phyloP scores from a whole-genome alignment of 202 grass and related monocot genomes.

The Brachypodium distachyon region DNA sequence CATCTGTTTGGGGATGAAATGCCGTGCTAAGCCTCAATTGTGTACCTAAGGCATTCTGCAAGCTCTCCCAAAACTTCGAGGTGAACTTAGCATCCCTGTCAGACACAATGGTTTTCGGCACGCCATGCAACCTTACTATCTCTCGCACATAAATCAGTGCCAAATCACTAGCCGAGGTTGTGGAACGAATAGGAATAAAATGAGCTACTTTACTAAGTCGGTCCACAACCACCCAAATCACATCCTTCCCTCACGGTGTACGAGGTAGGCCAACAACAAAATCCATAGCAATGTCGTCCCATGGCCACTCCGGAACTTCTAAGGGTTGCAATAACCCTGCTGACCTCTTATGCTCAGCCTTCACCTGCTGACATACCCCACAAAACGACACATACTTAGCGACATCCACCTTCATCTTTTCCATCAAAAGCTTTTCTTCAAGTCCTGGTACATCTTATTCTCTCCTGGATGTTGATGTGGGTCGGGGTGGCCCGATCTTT shows the following conservation, averaged over 20 bases:
- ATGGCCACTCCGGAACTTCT: neutral
- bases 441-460: neutral
- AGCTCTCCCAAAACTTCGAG: neutral
- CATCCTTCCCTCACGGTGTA: neutral
- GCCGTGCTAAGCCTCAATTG: accelerated
- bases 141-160: neutral
- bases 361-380: neutral
- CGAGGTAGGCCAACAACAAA: neutral
- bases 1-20: neutral
- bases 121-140: neutral
- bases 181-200: neutral
- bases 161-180: neutral
- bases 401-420: neutral
- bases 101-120: neutral
- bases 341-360: neutral
- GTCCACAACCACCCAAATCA: neutral
- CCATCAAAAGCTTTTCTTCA: neutral
- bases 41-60: neutral
- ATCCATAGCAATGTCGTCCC: neutral
- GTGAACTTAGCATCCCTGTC: neutral
- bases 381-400: neutral
- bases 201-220: neutral
- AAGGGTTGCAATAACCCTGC: neutral
- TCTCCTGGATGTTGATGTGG: neutral
- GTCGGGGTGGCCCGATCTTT: neutral